Evolutionary conservation across 139 green algal species (phyloP), one percentile per base, ranked within the genome.

Genomic region (Gonium pectorale): DNA sequence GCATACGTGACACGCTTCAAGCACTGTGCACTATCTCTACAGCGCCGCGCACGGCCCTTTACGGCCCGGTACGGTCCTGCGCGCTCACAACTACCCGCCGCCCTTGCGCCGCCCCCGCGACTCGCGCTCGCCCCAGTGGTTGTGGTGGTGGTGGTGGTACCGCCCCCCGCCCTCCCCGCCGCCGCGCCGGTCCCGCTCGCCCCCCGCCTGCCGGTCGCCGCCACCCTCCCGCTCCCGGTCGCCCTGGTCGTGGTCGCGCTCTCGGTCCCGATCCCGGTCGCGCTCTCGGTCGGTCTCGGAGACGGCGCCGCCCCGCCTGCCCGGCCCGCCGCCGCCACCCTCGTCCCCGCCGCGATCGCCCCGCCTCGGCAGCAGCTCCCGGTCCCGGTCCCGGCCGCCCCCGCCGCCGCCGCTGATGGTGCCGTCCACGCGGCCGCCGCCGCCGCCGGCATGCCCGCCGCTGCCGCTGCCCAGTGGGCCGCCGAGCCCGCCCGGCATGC

Each of bases 151-250:
- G 64, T 70, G 35, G 19, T 46, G 64, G 54, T 66, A 22, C 37
- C 56, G 46, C 11, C 41, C 68, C 17, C 49, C 49, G 49, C 49
- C 8, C 31, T 38, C 62, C 9, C 33, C 72, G 37, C 26, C 54
- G 15, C 40, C 67, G 33, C 70, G 70, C 21, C 70, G 46, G 26
- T 79, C 70, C 46, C 70, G 46, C 52, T 80, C 72, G 6, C 72
- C 72, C 3, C 35, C 51, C 3, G 51, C 72, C 52, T 41, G 51
- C 38, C 72, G 44, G 38, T 81, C 56, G 5, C 54, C 74, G 9
- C 38, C 74, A 27, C 74, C 54, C 74, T 71, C 40, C 37, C 74
- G 27, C 29, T 70, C 40, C 74, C 74, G 26, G 0, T 67, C 56
- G 27, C 56, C n/a, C 0, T 51, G 37, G 37, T 81, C 74, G 27